Evolutionary conservation across 768 basidiomycete species (phyloP).

Genomic region (Mycena kentingensis): DNA sequence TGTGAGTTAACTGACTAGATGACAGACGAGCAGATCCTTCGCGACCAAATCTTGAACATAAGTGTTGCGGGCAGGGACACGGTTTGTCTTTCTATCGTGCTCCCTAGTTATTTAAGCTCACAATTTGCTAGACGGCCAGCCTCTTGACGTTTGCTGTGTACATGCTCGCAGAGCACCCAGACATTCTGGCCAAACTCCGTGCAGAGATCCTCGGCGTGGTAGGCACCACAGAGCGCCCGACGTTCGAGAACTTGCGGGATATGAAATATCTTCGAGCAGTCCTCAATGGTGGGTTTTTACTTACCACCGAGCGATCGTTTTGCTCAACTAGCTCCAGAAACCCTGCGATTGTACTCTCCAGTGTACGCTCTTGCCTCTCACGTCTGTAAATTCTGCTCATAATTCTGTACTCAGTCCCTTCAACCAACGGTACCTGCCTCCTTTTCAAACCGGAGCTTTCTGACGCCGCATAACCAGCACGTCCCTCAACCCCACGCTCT

Average conservation of each 20-base stretch:
- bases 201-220: constrained; percentile 44
- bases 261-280: constrained; percentile 47
- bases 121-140: constrained; percentile 40
- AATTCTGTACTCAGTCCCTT: constrained; percentile 30
- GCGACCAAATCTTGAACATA: constrained; percentile 54
- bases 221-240: constrained; percentile 37
- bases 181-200: constrained; percentile 40
- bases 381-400: neutral
- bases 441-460: neutral
- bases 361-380: constrained; percentile 9
- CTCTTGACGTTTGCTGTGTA: constrained; percentile 48
- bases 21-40: constrained; percentile 27
- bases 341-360: constrained; percentile 10
- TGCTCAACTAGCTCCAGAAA: constrained; percentile 7
- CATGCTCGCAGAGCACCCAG: constrained; percentile 47
- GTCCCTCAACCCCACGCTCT: neutral
- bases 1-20: constrained; percentile 22
- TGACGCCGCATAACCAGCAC: neutral
- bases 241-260: constrained; percentile 43
- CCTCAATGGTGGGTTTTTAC: constrained; percentile 38
- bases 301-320: neutral
- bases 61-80: constrained; percentile 63
- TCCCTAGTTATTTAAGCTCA: neutral
- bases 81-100: constrained; percentile 25
- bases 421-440: constrained; percentile 30